These are phyloP conservation scores for Solanum raphanifolium DNA, from an alignment of 257 asterid species.

Conservation along the genomic window DNA sequence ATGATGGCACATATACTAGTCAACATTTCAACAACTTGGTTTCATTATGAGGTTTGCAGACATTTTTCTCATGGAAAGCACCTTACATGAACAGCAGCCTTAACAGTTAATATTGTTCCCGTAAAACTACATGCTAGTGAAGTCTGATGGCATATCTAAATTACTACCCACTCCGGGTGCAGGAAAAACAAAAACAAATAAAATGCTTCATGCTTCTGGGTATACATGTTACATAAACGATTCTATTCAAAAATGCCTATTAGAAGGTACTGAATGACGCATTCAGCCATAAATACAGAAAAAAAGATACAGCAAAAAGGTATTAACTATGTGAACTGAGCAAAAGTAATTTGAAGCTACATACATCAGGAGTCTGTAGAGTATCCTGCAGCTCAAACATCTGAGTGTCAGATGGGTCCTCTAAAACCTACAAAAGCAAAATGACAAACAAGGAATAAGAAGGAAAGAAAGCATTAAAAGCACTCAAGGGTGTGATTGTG, in stretches of 20 bases:
- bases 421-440: not conserved
- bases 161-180: too few relatives aligned
- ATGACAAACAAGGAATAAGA: not conserved
- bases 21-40: not conserved
- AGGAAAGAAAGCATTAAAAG: not conserved
- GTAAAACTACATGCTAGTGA: too few relatives aligned
- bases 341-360: not conserved
- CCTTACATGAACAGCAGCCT: not conserved
- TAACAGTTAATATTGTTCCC: not conserved
- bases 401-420: not conserved
- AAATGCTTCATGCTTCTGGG: not conserved
- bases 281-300: not conserved
- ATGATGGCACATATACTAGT: not conserved
- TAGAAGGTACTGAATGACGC: not conserved
- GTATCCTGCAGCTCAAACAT: not conserved
- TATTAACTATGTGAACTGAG: not conserved
- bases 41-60: not conserved
- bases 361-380: not conserved
- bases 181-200: too few relatives aligned
- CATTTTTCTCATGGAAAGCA: not conserved
- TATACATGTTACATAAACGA: not conserved
- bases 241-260: not conserved
- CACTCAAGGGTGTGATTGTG: not conserved
- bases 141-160: too few relatives aligned
- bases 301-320: not conserved